phyloP scores from a whole-genome alignment of 345 rosid species.

The Garcia nutans region DNA sequence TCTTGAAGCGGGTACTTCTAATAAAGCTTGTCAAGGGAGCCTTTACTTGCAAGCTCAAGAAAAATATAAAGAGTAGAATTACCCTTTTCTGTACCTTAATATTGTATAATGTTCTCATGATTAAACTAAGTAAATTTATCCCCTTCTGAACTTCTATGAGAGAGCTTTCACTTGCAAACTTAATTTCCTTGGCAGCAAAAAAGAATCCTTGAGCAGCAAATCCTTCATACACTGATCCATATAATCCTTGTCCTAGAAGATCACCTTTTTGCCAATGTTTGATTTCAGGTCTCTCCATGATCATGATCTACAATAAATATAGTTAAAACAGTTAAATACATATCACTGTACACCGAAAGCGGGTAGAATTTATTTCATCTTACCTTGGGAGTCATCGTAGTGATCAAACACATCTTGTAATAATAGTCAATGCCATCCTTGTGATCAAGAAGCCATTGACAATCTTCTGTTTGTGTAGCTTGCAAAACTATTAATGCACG shows the following conservation, averaged over 20 bases:
- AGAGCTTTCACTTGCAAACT: constrained; percentile 57
- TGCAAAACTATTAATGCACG: too few relatives aligned
- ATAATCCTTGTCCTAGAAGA: constrained; percentile 75
- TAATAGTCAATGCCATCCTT: too few relatives aligned
- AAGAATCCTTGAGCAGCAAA: constrained; percentile 65
- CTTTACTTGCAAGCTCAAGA: not conserved
- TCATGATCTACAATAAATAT: too few relatives aligned
- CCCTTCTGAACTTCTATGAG: constrained; percentile 41
- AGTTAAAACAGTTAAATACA: too few relatives aligned
- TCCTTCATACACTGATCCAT: constrained; percentile 78
- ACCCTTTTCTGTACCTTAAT: constrained; percentile 38
- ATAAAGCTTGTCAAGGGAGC: not conserved
- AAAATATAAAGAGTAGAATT: not conserved
- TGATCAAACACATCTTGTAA: too few relatives aligned
- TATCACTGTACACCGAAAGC: too few relatives aligned
- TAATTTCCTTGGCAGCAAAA: constrained; percentile 80
- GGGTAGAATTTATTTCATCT: too few relatives aligned
- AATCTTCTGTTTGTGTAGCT: too few relatives aligned
- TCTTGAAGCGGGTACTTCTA: not conserved
- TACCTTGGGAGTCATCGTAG: too few relatives aligned
- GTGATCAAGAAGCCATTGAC: too few relatives aligned
- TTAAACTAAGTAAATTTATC: constrained; percentile 62
- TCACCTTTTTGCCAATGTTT: constrained; percentile 58
- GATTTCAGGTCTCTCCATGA: too few relatives aligned
- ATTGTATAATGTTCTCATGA: constrained; percentile 70